Base-by-base conservation (phyloP, 257 asterid species). In the Verbascum thapsus region DNA sequence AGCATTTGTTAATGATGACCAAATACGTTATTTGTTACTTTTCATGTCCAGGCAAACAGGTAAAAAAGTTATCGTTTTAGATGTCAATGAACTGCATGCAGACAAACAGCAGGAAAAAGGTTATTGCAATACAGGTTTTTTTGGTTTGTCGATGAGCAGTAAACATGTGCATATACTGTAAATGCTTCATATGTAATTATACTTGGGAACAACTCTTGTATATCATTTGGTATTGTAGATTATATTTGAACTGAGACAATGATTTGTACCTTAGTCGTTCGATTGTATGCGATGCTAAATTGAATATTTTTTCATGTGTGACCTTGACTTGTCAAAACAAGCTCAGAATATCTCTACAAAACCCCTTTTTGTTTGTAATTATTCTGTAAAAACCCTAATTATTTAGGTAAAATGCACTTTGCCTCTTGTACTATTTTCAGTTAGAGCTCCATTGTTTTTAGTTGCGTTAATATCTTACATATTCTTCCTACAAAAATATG, bases 21-120 rank as follows among this genome's bases (percentile, higher is more conserved):
- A 7, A 10, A 37, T 47, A 39, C 13, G 17, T 65, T 8, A 38
- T 58, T 5, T n/a, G 19, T 42, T 64, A 23, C 19, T 38, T 59
- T 62, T 43, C 43, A 40, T 60, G n/a, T 72, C 41, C 83, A 80
- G 88, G 68, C 44, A 60, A 58, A 40, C 81, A 74, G 82, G 79
- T 80, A 38, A 72, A 65, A 55, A 10, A 32, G 23, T 51, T 64
- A 18, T 41, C 44, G 44, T 45, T 34, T 32, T 22, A 2, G 22
- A 26, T 45, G 65, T 45, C 64, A 53, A 44, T 16, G 65, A 49
- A 61, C 63, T 35, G 48, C 54, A 4, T 26, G 19, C 68, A 53
- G 69, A 66, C 67, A 1, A 51, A 49, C 57, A 26, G 9, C 22
- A 26, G 53, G 68, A 26, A 34, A 16, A 59, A 11, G 39, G 43